phyloP scores from a whole-genome alignment of 441 rosid species.

The Lepidium campestre region DNA sequence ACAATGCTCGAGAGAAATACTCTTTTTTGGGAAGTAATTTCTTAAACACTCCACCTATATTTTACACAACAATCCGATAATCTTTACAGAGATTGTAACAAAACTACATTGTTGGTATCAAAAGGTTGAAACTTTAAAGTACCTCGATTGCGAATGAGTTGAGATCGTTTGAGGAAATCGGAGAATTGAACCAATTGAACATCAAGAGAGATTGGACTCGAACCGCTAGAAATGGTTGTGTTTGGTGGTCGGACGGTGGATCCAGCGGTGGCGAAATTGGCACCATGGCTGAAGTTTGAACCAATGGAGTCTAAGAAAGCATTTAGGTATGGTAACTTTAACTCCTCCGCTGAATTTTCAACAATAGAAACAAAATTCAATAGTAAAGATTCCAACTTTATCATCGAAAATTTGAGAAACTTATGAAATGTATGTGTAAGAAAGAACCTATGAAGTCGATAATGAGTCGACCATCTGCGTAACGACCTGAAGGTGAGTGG shows the following conservation, averaged over 20 bases:
- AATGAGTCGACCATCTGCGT: slow-evolving; percentile 50
- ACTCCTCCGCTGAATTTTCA: slow-evolving; percentile 35
- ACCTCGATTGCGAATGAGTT: slow-evolving; percentile 38
- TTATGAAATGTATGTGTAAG: neutral
- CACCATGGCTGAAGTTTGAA: slow-evolving; percentile 77
- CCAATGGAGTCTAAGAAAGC: slow-evolving; percentile 65
- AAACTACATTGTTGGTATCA: neutral
- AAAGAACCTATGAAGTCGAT: slow-evolving; percentile 50
- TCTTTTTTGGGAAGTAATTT: slow-evolving; percentile 50
- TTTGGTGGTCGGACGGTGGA: slow-evolving; percentile 65
- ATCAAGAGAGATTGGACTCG: slow-evolving; percentile 65
- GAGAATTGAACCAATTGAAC: slow-evolving; percentile 65
- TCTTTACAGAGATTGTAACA: neutral
- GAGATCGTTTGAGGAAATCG: slow-evolving; percentile 49
- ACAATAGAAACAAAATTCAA: neutral
- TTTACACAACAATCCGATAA: neutral
- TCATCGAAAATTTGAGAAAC: neutral
- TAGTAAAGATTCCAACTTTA: neutral
- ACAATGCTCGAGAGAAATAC: slow-evolving; percentile 50
- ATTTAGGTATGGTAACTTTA: slow-evolving; percentile 51
- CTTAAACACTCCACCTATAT: slow-evolving; percentile 41
- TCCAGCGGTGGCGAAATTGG: slow-evolving; percentile 82
- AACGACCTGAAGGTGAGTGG: slow-evolving; percentile 50
- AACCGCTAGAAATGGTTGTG: slow-evolving; percentile 42
- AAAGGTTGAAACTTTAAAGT: slow-evolving; percentile 9